These are phyloP conservation scores for Thraustochytrium sp. DNA, from an alignment of 352 stramenopile species.

Conservation along the genomic window DNA sequence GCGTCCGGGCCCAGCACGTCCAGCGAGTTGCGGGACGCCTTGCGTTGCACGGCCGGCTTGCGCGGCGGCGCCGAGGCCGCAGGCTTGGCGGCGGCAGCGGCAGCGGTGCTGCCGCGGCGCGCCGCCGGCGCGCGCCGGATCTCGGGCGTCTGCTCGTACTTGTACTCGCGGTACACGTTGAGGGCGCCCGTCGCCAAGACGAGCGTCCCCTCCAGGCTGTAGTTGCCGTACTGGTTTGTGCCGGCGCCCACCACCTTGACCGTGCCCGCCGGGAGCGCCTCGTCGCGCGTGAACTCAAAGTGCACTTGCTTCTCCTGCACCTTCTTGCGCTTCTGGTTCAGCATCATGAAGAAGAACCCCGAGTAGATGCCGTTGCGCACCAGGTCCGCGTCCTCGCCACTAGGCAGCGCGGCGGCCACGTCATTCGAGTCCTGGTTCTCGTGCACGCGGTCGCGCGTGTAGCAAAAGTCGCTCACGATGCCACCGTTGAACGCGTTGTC, in stretches of 20 bases:
- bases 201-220: conserved; percentile 31
- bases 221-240: conserved; percentile 18
- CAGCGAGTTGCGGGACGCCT: not conserved
- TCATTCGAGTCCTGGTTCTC: conserved; percentile 40
- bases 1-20: not conserved
- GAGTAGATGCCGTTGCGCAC: conserved; percentile 15
- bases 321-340: conserved; percentile 36
- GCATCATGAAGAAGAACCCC: conserved; percentile 32
- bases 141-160: not conserved
- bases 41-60: not conserved
- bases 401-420: not conserved
- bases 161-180: conserved; percentile 44
- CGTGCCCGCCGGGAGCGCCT: not conserved
- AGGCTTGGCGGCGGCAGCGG: not conserved
- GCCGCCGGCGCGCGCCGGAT: not conserved
- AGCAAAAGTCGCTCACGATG: conserved; percentile 26
- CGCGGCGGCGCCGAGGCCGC: not conserved
- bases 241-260: conserved; percentile 28
- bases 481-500: conserved; percentile 38
- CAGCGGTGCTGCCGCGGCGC: not conserved
- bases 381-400: not conserved
- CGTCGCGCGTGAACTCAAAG: conserved; percentile 17
- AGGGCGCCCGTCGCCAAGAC: conserved; percentile 36
- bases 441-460: not conserved
- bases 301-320: conserved; percentile 30